Percentiles rank a stretch among this genome's conserved stretches.
phyloP scores from a whole-genome alignment of 2,329 filamentous ascomycete species.

The Calonectria honghensis region DNA sequence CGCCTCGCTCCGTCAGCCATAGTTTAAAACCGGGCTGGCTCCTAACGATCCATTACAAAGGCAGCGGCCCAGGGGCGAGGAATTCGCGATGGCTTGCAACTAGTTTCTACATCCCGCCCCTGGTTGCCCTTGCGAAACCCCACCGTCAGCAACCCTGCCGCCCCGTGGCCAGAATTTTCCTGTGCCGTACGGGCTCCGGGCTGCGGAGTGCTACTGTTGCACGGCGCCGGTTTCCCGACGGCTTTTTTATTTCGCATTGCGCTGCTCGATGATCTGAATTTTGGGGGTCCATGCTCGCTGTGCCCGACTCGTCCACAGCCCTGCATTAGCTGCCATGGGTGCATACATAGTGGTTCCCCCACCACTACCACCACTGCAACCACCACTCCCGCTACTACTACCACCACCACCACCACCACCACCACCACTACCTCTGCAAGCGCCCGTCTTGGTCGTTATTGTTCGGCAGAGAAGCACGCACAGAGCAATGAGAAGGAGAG shows the following conservation, averaged over 20 bases:
- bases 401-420: neutral
- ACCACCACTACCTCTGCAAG: neutral
- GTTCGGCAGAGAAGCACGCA: neutral
- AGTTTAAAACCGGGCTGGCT: constrained; percentile 8
- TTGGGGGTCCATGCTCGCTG: neutral
- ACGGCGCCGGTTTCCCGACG: neutral
- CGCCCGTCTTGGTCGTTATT: neutral
- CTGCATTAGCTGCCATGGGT: neutral
- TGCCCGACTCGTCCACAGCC: neutral
- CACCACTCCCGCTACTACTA: neutral
- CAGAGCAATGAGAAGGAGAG: neutral
- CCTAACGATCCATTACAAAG: neutral
- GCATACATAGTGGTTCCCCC: neutral
- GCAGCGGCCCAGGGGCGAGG: constrained; percentile 3
- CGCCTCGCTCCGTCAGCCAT: constrained; percentile 21
- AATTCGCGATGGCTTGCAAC: constrained; percentile 7
- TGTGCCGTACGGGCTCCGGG: neutral
- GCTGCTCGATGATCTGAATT: constrained; percentile 7
- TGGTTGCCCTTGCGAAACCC: constrained; percentile 16
- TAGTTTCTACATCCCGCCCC: constrained; percentile 11
- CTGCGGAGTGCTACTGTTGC: neutral
- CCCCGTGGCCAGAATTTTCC: constrained; percentile 4
- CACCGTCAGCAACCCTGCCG: constrained; percentile 7
- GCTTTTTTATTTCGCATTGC: neutral
- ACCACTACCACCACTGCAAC: neutral